Conservation (phyloP, 345 rosid species). For the Acer campestre region DNA sequence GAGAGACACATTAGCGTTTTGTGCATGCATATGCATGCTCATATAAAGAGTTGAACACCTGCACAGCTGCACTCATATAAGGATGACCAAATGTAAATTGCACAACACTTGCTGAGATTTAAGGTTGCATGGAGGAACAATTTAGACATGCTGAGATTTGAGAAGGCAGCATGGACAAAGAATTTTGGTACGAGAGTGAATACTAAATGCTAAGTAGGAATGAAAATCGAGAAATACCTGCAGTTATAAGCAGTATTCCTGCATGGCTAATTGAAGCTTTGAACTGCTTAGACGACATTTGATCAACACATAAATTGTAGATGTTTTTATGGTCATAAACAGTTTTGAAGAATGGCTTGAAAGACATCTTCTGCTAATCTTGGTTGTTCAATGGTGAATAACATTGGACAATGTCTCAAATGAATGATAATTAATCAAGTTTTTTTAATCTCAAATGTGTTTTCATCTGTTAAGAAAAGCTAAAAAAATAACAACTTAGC, state of each 20-base stretch:
- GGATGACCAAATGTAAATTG: background rate
- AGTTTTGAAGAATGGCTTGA: background rate
- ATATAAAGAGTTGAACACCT: background rate
- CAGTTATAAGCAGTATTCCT: background rate
- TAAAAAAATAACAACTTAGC: background rate
- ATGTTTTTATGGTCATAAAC: background rate
- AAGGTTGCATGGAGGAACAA: background rate
- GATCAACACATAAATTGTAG: background rate
- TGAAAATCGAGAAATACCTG: background rate
- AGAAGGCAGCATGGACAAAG: background rate
- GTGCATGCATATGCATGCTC: background rate
- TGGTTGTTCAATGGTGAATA: slow-evolving; percentile 1
- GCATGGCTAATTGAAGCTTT: background rate
- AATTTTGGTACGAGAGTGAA: background rate
- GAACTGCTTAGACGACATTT: background rate
- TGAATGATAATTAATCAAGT: background rate
- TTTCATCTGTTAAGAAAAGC: background rate
- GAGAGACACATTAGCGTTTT: background rate
- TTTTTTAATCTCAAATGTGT: background rate
- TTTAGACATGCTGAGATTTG: background rate
- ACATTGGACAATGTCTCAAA: background rate
- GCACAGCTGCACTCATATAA: background rate
- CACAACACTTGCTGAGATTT: background rate
- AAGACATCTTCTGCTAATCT: background rate
- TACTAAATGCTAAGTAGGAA: background rate